Percentiles rank a stretch among this genome's conserved stretches.
phyloP scores from a whole-genome alignment of 352 stramenopile species.

The Pythium apleroticum region DNA sequence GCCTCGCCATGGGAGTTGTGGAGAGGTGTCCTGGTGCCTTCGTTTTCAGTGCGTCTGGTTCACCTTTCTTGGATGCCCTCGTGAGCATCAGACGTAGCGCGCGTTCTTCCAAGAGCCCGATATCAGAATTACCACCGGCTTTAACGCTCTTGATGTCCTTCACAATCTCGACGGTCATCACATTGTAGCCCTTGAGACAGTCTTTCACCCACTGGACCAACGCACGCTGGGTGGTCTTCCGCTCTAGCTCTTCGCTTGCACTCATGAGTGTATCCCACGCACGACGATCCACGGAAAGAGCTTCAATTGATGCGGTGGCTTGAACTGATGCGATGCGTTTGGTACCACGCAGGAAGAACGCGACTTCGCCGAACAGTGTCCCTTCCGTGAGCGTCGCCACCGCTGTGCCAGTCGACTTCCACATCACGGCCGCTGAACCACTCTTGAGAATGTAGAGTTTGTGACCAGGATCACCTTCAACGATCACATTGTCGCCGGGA shows the following conservation, averaged over 20 bases:
- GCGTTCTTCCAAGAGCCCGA: conserved; percentile 8
- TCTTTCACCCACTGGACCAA: conserved; percentile 58
- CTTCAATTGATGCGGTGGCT: conserved; percentile 57
- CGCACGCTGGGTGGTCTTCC: conserved; percentile 35
- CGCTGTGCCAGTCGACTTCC: conserved; percentile 61
- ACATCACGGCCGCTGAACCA: conserved; percentile 62
- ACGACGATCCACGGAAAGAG: conserved; percentile 53
- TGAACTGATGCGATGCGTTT: conserved; percentile 67
- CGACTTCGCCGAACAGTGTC: conserved; percentile 71
- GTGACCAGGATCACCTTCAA: conserved; percentile 62
- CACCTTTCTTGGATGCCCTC: conserved; percentile 9
- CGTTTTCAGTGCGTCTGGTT: background rate
- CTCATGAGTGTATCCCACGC: conserved; percentile 52
- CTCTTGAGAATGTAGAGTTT: conserved; percentile 77
- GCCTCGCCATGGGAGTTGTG: background rate
- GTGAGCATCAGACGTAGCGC: conserved; percentile 10
- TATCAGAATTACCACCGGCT: background rate
- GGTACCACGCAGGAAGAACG: conserved; percentile 65
- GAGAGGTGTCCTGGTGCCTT: background rate
- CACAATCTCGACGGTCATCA: conserved; percentile 71
- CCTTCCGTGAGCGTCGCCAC: conserved; percentile 57
- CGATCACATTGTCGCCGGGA: conserved; percentile 64
- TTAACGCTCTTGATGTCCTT: conserved; percentile 54
- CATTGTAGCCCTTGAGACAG: conserved; percentile 67
- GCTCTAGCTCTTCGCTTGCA: conserved; percentile 43